A percentile compares a stretch with the other conserved stretches of the same genome.
phyloP scores from a whole-genome alignment of 805 yeast genomes.

The Kurtzmaniella fragi region DNA sequence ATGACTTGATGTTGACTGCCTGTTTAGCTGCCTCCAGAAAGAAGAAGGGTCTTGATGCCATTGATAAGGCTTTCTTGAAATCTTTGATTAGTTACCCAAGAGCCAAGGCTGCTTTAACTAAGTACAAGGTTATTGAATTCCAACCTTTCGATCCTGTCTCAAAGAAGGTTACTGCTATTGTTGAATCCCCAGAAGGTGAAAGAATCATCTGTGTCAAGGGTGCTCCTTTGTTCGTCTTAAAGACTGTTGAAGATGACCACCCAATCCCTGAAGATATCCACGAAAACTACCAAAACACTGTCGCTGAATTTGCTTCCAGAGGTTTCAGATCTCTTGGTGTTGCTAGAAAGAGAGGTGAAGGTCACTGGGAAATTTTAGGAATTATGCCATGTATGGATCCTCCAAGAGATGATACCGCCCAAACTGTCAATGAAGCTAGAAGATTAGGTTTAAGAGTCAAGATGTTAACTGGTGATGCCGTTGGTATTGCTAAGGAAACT shows the following conservation, averaged over 20 bases:
- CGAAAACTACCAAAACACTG: conserved; percentile 94
- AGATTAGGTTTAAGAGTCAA: conserved; percentile 88
- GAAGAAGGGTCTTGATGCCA: conserved; percentile 97
- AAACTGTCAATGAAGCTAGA: conserved; percentile 89
- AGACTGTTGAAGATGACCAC: conserved; percentile 96
- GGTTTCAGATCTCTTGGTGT: conserved; percentile 99
- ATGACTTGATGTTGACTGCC: conserved; percentile 95
- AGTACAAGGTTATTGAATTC: conserved; percentile 93
- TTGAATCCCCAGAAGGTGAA: conserved; percentile 95
- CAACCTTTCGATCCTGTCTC: conserved; percentile 98
- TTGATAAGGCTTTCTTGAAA: conserved; percentile 94
- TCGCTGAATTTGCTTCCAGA: conserved; percentile 95
- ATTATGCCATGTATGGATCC: conserved; percentile 99
- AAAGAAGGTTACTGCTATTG: conserved; percentile 92
- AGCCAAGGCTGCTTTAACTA: conserved; percentile 87
- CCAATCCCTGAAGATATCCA: conserved; percentile 91
- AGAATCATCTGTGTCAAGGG: conserved; percentile 94
- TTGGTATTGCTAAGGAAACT: conserved; percentile 97
- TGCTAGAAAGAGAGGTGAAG: conserved; percentile 98
- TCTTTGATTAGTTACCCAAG: conserved; percentile 83
- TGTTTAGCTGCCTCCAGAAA: conserved; percentile 97
- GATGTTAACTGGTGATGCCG: conserved; percentile 99
- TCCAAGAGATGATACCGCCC: conserved; percentile 97
- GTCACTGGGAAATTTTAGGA: conserved; percentile 96
- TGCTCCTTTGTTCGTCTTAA: conserved; percentile 95